A percentile compares a stretch with the other conserved stretches of the same genome.
These are phyloP conservation scores for Scenedesmus sp. DNA, from an alignment of 163 green algal genomes.

Conservation along the genomic window DNA sequence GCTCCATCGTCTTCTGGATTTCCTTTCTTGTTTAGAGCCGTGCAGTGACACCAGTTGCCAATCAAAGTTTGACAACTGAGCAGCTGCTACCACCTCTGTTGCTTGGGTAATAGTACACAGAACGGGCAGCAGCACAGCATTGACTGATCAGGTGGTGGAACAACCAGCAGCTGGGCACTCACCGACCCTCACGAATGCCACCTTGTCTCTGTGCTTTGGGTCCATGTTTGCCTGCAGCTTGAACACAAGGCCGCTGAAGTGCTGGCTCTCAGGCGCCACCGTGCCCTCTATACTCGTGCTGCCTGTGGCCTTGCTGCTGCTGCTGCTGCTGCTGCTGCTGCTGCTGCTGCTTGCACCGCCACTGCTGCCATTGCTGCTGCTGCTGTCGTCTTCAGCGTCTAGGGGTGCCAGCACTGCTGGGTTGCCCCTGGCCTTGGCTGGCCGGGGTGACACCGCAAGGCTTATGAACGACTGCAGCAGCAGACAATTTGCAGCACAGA, in stretches of 20 bases:
- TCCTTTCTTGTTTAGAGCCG: too few species aligned
- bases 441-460: constrained; percentile 57
- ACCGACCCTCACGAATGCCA: constrained; percentile 66
- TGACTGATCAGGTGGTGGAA: not conserved
- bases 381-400: not conserved
- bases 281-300: constrained; percentile 37
- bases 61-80: not conserved
- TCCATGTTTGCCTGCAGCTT: constrained; percentile 91
- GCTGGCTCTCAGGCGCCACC: constrained; percentile 53
- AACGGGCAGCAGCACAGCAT: not conserved
- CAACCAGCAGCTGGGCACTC: constrained; percentile 36
- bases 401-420: constrained; percentile 24
- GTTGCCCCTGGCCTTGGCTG: constrained; percentile 42
- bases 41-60: too few species aligned
- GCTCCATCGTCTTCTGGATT: too few species aligned
- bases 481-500: not conserved
- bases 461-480: constrained; percentile 72
- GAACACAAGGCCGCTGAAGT: constrained; percentile 85
- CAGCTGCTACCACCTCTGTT: not conserved
- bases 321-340: not conserved
- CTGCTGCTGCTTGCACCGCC: too few species aligned
- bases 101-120: too few species aligned
- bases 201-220: constrained; percentile 83
- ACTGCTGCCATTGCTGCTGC: constrained; percentile 25
- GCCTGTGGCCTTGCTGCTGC: not conserved